phyloP scores from a whole-genome alignment of 2,329 filamentous ascomycete genomes.

The Neonectria hederae region DNA sequence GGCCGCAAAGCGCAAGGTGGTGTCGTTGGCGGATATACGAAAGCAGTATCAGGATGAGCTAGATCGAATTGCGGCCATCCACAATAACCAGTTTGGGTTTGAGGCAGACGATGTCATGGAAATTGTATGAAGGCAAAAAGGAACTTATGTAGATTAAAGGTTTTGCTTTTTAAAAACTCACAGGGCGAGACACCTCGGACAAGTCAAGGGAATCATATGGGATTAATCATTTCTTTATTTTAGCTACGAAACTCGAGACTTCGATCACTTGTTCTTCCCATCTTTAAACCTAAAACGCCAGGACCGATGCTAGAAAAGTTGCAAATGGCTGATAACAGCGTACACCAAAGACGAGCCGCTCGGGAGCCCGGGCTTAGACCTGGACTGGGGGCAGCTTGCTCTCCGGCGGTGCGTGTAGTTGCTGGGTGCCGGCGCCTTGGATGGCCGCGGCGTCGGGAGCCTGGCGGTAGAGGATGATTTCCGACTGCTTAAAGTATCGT shows the following conservation, averaged over 20 bases:
- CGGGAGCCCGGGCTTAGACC: constrained; percentile 31
- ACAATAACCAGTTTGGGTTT: constrained; percentile 90
- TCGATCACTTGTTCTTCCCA: constrained; percentile 37
- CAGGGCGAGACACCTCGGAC: constrained; percentile 46
- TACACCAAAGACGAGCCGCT: constrained; percentile 28
- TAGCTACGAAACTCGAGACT: constrained; percentile 36
- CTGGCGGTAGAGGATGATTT: constrained; percentile 96
- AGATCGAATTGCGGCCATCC: constrained; percentile 86
- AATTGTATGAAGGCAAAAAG: constrained; percentile 49
- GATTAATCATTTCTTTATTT: constrained; percentile 40
- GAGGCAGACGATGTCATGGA: constrained; percentile 64
- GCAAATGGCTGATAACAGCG: constrained; percentile 40
- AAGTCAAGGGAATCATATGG: constrained; percentile 40
- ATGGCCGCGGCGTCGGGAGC: constrained; percentile 62
- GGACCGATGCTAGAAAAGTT: constrained; percentile 51
- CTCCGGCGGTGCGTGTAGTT: constrained; percentile 55
- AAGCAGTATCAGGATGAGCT: constrained; percentile 91
- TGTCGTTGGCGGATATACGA: constrained; percentile 86
- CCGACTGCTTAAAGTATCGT: constrained; percentile 98
- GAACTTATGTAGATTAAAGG: constrained; percentile 39
- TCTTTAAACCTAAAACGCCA: constrained; percentile 51
- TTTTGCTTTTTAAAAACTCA: constrained; percentile 34
- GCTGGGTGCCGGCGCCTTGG: constrained; percentile 50
- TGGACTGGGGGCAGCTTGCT: constrained; percentile 53
- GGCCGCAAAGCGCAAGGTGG: constrained; percentile 72